Base-by-base conservation (phyloP, 1,139 yeast genomes). In the Yamadazyma sp. region DNA sequence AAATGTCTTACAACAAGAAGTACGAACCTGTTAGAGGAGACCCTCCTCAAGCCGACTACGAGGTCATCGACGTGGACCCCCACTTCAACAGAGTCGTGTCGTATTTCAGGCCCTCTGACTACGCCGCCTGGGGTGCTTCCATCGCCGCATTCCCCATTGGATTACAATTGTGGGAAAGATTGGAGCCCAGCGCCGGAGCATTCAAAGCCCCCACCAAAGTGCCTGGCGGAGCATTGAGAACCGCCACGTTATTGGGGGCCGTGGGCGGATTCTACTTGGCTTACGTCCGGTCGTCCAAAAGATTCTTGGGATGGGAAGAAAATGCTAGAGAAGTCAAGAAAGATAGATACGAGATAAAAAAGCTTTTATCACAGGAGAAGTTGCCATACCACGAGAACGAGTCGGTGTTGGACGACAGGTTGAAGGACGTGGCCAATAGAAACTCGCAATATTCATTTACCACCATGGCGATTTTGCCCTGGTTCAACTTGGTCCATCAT, bases 401-500 rank as follows among this genome's bases (percentile, higher is more conserved):
- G 56, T 73, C 82, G 26, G 64, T 62, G 18, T 72, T 86, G 59
- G 76, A 80, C 42, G 86, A 82, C 49, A 80, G 89, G 70, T 64
- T 82, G 54, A 86, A 86, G 61, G 86, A 82, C 52, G 71, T 85
- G 48, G 81, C 95, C 47, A 82, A 86, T 55, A 78, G 89, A 67
- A 84, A 86, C 70, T 83, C 95, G 17, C 86, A 82, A 52, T 82
- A 80, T 58, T 80, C 95, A 7, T 81, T 80, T 53, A 62, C 78
- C 43, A 66, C 73, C 41, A 58, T 82, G 53, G 79, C 82, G 40
- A 58, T 85, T 46, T 63, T 86, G 53, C 95, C 95, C 27, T 83
- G 90, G 89, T 86, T 87, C 70, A 87, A 87, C 64, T 67, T 85
- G 48, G 89, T 82, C 35, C 67, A 80, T 56, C 96, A 87, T 62